Conservation (phyloP, 2,329 filamentous ascomycete genomes). For the Diaporthe amygdali region DNA sequence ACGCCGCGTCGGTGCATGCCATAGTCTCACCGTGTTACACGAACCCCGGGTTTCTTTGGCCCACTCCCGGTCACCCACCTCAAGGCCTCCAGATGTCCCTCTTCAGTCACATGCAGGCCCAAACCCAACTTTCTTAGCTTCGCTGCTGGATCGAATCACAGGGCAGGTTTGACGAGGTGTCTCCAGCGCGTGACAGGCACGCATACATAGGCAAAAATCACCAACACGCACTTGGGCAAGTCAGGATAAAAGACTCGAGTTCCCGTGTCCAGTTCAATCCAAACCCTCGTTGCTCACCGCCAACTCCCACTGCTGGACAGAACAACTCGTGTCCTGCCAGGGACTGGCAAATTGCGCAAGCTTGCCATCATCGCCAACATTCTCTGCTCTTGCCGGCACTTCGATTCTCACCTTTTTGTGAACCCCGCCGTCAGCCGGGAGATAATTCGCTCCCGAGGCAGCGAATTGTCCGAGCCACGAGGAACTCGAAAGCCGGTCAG, state of each 20-base stretch:
- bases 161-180: neutral
- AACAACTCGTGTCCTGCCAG: neutral
- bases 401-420: neutral
- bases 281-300: neutral
- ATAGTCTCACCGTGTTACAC: slow-evolving; percentile 8
- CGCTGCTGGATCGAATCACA: neutral
- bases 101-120: slow-evolving; percentile 6
- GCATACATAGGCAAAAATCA: neutral
- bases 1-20: neutral
- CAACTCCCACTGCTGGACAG: neutral
- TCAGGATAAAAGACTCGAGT: neutral
- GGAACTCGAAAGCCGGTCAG: neutral
- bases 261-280: neutral
- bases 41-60: neutral
- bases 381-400: neutral
- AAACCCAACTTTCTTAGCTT: neutral
- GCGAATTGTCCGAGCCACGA: neutral
- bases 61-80: neutral
- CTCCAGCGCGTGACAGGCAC: neutral
- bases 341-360: neutral
- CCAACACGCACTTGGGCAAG: neutral
- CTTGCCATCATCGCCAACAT: neutral
- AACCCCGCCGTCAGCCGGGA: neutral
- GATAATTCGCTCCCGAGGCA: neutral
- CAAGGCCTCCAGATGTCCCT: neutral